Evolutionary conservation across 441 rosid genomes (phyloP).

Genomic region (Cnidoscolus chayamansa): DNA sequence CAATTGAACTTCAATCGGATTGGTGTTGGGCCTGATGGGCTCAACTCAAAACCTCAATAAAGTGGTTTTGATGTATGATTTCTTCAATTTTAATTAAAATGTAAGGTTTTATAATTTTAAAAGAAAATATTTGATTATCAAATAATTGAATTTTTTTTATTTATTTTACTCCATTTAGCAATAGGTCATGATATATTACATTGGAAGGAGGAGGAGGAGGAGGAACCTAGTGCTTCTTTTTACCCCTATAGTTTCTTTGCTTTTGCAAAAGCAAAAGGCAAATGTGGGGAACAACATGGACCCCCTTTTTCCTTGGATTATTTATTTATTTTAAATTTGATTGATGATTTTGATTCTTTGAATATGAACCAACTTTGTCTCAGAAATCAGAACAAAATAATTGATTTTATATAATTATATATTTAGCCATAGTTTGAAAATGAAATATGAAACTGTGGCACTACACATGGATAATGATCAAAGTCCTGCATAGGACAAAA

Average conservation of each 20-base stretch:
- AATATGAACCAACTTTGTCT: no score
- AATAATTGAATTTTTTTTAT: background rate
- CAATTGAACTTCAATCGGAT: no score
- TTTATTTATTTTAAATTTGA: background rate
- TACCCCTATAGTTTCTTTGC: background rate
- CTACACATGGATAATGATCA: background rate
- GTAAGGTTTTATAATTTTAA: background rate
- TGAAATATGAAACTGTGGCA: background rate
- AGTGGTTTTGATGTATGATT: background rate
- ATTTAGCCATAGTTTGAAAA: no score
- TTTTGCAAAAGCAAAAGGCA: background rate
- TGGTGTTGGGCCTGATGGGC: no score
- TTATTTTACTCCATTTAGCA: no score
- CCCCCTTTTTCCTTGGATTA: background rate
- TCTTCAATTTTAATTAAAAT: no score
- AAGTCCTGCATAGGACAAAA: background rate
- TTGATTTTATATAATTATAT: no score
- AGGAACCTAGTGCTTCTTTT: background rate
- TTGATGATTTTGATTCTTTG: background rate
- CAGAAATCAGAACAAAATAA: no score
- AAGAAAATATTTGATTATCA: no score
- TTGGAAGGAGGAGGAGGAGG: no score
- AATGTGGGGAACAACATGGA: background rate
- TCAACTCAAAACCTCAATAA: background rate
- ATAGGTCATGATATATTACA: background rate